Evolutionary conservation across 78 protist species (phyloP).

Genomic region (Dictyostelium purpureum): DNA sequence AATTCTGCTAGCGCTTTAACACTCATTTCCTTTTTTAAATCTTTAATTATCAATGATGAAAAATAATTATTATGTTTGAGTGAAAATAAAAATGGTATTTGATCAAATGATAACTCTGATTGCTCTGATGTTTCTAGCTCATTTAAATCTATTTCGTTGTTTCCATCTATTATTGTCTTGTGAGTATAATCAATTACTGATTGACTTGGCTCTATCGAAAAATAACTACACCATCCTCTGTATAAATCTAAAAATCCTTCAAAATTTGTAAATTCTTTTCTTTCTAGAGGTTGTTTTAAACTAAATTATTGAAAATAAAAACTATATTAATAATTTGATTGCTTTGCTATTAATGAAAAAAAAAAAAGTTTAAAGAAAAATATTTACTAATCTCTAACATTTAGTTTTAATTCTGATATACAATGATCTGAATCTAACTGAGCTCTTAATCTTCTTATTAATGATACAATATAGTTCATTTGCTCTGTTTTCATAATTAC

Average conservation of each 20-base stretch:
- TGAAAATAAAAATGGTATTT: slow-evolving; percentile 32
- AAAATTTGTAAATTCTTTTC: slow-evolving; percentile 1
- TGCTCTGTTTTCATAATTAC: slow-evolving; percentile 36
- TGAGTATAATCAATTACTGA: not conserved
- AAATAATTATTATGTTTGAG: slow-evolving; percentile 19
- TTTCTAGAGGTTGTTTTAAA: slow-evolving; percentile 7
- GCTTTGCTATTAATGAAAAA: too few species aligned
- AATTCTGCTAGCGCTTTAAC: slow-evolving; percentile 52
- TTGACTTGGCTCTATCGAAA: not conserved
- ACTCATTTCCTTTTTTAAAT: slow-evolving; percentile 22
- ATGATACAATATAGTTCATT: slow-evolving; percentile 23
- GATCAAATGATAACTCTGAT: slow-evolving; percentile 31
- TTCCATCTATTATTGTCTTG: not conserved
- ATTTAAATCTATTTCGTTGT: slow-evolving; percentile 43
- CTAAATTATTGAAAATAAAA: not conserved
- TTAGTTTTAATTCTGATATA: slow-evolving; percentile 5
- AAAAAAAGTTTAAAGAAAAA: too few species aligned
- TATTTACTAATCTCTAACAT: not conserved
- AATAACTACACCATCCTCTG: slow-evolving; percentile 68
- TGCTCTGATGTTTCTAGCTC: not conserved
- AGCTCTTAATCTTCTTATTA: slow-evolving; percentile 26
- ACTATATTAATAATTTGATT: not conserved
- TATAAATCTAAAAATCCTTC: slow-evolving; percentile 41
- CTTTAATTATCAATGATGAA: slow-evolving; percentile 7
- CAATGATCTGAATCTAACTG: slow-evolving; percentile 50